Conservation (phyloP, 495 filamentous ascomycete species). For the Penicillium argentinense region DNA sequence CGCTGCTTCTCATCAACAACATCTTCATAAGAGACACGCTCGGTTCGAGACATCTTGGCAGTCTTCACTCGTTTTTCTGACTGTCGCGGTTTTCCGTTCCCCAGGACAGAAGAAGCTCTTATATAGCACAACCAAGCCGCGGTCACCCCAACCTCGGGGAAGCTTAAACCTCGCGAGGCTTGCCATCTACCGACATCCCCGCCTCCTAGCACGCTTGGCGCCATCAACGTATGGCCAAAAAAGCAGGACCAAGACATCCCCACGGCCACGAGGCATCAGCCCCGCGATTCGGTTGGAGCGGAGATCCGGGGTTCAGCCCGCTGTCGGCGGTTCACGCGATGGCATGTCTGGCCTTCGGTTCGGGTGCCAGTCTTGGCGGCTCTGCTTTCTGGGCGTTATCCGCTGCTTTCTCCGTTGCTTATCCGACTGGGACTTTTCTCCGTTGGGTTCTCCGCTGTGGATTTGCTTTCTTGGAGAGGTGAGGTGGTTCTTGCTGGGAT, state of each 20-base stretch:
- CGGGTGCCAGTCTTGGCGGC: too few species aligned
- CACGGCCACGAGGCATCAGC: not conserved
- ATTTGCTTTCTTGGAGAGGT: not conserved
- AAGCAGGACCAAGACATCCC: not conserved
- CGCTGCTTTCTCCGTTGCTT: not conserved
- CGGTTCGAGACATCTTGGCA: too few species aligned
- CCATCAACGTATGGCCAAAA: not conserved
- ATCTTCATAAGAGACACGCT: not conserved
- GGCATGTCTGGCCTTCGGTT: too few species aligned
- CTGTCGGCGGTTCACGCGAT: not conserved
- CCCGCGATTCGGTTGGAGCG: slow-evolving; percentile 2
- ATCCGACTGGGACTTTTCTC: not conserved
- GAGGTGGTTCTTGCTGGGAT: too few species aligned
- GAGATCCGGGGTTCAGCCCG: slow-evolving; percentile 1
- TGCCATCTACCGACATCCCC: too few species aligned
- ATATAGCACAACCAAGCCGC: too few species aligned
- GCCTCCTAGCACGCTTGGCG: not conserved
- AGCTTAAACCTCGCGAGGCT: too few species aligned
- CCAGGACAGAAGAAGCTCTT: too few species aligned
- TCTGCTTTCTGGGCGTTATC: too few species aligned
- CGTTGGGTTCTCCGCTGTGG: not conserved
- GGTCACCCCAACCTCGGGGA: too few species aligned
- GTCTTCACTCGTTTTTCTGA: too few species aligned
- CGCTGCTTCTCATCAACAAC: slow-evolving; percentile 1
- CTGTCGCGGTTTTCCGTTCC: too few species aligned